These are phyloP conservation scores for Trametes cubensis DNA, from an alignment of 768 basidiomycete species.

Conservation along the genomic window DNA sequence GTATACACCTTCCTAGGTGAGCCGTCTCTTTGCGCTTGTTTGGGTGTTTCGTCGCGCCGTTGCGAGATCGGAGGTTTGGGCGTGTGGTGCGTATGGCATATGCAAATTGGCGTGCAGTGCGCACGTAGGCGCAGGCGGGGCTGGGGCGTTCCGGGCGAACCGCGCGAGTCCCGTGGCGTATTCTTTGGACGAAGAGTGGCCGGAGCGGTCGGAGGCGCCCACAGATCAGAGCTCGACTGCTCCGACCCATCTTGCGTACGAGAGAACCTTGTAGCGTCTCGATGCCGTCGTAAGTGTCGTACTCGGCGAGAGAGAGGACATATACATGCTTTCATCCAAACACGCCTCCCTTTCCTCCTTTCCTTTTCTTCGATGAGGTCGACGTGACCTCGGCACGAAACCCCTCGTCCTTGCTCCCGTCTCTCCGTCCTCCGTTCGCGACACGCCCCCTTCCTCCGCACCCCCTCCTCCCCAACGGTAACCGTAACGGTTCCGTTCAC, in stretches of 20 bases:
- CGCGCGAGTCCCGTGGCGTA: slow-evolving; percentile 1
- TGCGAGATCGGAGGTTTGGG: slow-evolving; percentile 2
- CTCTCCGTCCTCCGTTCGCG: neutral
- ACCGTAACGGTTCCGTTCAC: neutral
- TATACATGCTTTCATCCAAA: slow-evolving; percentile 9
- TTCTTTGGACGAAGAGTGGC: slow-evolving; percentile 7
- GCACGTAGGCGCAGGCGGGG: slow-evolving; percentile 4
- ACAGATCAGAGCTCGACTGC: neutral
- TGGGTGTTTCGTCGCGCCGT: neutral
- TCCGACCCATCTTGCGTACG: slow-evolving; percentile 1
- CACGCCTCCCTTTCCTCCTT: neutral
- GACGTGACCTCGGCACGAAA: neutral
- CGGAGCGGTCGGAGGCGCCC: slow-evolving; percentile 3
- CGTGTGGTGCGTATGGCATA: slow-evolving; percentile 1
- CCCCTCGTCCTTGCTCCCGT: neutral
- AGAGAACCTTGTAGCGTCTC: slow-evolving; percentile 1
- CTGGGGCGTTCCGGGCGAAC: slow-evolving; percentile 17
- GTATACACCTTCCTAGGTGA: slow-evolving; percentile 32
- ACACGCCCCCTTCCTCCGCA: neutral
- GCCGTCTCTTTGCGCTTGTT: slow-evolving; percentile 1
- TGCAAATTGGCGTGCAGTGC: slow-evolving; percentile 3
- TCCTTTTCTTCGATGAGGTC: slow-evolving; percentile 1
- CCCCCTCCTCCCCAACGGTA: neutral
- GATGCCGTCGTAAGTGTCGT: slow-evolving; percentile 10
- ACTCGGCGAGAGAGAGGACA: neutral